Base-by-base conservation (phyloP, 164 flowering plant genomes). In the Chimonanthus salicifolius region DNA sequence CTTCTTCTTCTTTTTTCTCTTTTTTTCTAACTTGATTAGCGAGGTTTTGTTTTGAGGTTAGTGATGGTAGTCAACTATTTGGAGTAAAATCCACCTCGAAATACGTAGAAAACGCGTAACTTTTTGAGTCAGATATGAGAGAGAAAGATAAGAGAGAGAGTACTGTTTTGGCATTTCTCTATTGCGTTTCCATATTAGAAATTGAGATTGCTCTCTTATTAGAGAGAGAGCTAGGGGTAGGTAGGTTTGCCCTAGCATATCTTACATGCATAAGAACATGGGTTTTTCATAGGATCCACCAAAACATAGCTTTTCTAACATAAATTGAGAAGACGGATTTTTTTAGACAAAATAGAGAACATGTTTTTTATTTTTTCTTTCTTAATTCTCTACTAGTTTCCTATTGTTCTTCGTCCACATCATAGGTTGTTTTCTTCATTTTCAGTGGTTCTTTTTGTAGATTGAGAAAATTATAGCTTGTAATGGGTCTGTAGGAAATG, bases 401-500 rank as follows among this genome's bases (percentile, higher is more conserved):
- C 46, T 74, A n/a, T 49, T 8, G 43, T 68, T 21, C 33, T 10
- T 45, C 33, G 15, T 49, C 21, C 33, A 47, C 11, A 8, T 58
- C 45, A 51, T 49, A 5, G 65, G n/a, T 46, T 67, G 8, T 21
- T 49, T 75, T 69, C 44, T 44, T 47, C 43, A 60, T 47, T 8
- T 11, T 75, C 65, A 50, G 71, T 74, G 47, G 58, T 60, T 75
- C 49, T 74, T 46, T 75, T 72, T 71, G 68, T 77, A 78, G 80
- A 79, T 80, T 84, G 78, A 78, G 21, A 68, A 68, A 68, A 44
- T 47, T 77, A 81, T 81, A 80, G 79, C 67, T 68, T 73, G 71
- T 75, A 80, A 80, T 72, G 85, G 79, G 75, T 85, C 83, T 84
- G 78, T 82, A 51, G 82, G 75, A 81, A 33, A 83, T 91, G 87